Base-by-base conservation (phyloP, 306 rosid species). In the Calophaca sinica region DNA sequence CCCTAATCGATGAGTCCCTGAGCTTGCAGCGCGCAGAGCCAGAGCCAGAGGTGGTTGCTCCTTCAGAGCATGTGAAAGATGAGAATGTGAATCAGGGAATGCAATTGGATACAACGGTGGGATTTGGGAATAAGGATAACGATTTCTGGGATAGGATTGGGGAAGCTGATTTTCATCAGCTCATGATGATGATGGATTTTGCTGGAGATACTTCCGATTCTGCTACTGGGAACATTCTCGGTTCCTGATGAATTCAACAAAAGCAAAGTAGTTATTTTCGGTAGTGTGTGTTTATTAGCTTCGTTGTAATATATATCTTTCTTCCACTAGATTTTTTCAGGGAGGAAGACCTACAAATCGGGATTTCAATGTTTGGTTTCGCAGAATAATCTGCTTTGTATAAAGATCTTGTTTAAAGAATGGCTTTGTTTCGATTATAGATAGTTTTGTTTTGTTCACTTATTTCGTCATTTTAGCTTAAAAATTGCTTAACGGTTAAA, bases 81-180 rank as follows among this genome's bases (percentile, higher is more conserved):
- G 77, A 36, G 69, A 65, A 74, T 67, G 33, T 42, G n/a, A 71
- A 9, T 12, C 50, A 20, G 29, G 70, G 26, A 2, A 61, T 44
- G 69, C 26, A 20, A 20, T 20, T 20, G 26, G 26, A 20, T 20
- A 20, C 26, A 20, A 20, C 26, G 26, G 26, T 20, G 26, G 26
- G 26, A 20, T 20, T 20, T 20, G 26, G 82, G 67, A 62, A 68
- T 9, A 12, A 11, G 41, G 82, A 76, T 5, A 68, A 33, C 5
- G 94, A 90, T 1, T 72, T 83, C 48, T 84, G 85, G 89, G 90
- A 87, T 14, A 64, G 57, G 20, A 57, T 87, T 12, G 85, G 80
- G 0, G 92, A 88, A 0, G 84, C 79, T 2, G 92, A 91, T 5
- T 46, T 87, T 64, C 87, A 89, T 3, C 75, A 79, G 12, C 77